phyloP scores from a whole-genome alignment of 2,329 filamentous ascomycete genomes.

The Uncinocarpus reesii region DNA sequence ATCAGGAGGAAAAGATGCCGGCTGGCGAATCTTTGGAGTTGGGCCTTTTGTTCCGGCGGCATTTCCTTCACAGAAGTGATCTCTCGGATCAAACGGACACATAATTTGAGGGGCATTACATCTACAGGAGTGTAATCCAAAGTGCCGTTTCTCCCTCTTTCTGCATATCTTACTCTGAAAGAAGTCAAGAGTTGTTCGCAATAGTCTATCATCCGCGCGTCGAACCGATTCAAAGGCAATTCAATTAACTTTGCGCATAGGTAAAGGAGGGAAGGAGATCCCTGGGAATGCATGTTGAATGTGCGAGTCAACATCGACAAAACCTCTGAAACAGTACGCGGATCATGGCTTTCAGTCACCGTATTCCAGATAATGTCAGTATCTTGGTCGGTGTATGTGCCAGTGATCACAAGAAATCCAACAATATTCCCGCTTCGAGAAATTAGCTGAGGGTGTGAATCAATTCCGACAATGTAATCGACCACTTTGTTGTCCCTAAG shows the following conservation, averaged over 20 bases:
- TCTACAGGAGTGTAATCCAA: conserved; percentile 25
- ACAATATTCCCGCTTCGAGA: conserved; percentile 71
- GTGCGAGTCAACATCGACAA: conserved; percentile 53
- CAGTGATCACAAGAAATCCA: conserved; percentile 73
- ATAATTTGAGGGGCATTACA: conserved; percentile 44
- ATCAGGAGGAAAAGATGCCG: conserved; percentile 54
- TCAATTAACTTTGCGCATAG: conserved; percentile 60
- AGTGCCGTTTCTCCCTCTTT: conserved; percentile 19
- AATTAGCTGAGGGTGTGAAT: conserved; percentile 86
- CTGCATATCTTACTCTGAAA: conserved; percentile 37
- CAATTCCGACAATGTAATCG: conserved; percentile 78
- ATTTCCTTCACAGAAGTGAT: conserved; percentile 50
- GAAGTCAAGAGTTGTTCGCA: conserved; percentile 49
- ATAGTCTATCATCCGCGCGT: conserved; percentile 50
- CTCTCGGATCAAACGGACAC: conserved; percentile 61
- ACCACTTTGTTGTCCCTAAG: conserved; percentile 62
- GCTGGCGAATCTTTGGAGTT: conserved; percentile 55
- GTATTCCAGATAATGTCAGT: conserved; percentile 78
- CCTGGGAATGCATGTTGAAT: conserved; percentile 36
- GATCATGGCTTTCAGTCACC: conserved; percentile 69
- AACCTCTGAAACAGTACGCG: conserved; percentile 71
- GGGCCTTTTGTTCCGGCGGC: conserved; percentile 47
- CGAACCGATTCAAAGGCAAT: conserved; percentile 55
- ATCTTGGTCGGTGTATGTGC: conserved; percentile 59
- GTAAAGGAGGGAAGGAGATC: conserved; percentile 46